A percentile compares a stretch with the other conserved stretches of the same genome.
phyloP scores from a whole-genome alignment of 140 eudicot species.

The Flaveria floridana region DNA sequence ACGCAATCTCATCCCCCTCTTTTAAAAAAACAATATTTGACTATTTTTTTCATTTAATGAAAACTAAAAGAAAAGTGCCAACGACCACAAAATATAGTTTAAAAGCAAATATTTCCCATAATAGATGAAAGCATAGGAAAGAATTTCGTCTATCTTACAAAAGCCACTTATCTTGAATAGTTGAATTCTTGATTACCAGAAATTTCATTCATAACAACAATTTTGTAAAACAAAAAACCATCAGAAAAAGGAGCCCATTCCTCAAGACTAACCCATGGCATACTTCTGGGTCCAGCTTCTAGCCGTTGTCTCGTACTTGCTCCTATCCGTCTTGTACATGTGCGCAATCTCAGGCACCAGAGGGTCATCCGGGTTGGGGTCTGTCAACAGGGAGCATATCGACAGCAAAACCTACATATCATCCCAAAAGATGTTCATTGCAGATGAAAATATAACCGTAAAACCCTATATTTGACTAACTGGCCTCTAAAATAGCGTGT shows the following conservation, averaged over 20 bases:
- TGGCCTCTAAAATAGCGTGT: not conserved
- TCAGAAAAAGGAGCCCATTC: conserved; percentile 21
- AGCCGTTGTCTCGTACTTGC: conserved; percentile 77
- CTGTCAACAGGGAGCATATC: conserved; percentile 67
- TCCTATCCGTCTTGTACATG: conserved; percentile 81
- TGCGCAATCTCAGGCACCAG: conserved; percentile 84
- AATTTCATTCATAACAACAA: conserved; percentile 29
- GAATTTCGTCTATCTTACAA: conserved; percentile 40
- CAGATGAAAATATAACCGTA: not conserved
- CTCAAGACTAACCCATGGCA: conserved; percentile 58
- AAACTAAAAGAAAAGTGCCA: not conserved
- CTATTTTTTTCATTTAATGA: not conserved
- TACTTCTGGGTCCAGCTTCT: conserved; percentile 92
- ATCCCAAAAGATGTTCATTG: conserved; percentile 8
- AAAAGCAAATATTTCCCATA: conserved; percentile 26
- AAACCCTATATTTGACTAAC: not conserved
- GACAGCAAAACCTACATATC: conserved; percentile 68
- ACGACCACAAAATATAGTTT: conserved; percentile 9
- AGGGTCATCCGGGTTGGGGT: conserved; percentile 79
- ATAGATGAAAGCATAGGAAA: conserved; percentile 30
- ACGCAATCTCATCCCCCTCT: not conserved
- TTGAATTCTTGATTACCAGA: not conserved
- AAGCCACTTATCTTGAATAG: conserved; percentile 21
- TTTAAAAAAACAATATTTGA: not conserved
- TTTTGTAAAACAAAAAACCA: conserved; percentile 22